phyloP scores from a whole-genome alignment of 192 early-diverging fungal genomes.

The Dispira parvispora region DNA sequence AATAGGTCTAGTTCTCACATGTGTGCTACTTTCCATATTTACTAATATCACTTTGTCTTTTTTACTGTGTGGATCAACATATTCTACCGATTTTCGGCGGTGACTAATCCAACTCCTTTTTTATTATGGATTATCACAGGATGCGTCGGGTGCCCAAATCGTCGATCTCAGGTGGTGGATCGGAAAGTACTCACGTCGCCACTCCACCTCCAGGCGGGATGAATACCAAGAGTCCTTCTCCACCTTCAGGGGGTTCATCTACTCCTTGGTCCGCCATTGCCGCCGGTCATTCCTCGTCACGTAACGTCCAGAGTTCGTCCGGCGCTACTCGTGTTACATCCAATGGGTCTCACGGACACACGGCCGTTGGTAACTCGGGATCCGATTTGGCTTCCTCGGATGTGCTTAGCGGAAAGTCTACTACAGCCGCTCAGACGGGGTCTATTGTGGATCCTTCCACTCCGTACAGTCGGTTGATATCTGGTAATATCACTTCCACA shows the following conservation, averaged over 20 bases:
- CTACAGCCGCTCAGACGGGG: conserved; percentile 5
- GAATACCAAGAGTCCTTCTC: background rate
- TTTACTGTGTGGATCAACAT: too few relatives aligned
- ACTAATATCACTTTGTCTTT: too few relatives aligned
- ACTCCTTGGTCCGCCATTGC: conserved; percentile 2
- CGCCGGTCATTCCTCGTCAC: background rate
- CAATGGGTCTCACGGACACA: too few relatives aligned
- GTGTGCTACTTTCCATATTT: too few relatives aligned
- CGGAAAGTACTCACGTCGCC: background rate
- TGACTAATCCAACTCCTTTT: too few relatives aligned
- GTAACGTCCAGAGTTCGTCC: too few relatives aligned
- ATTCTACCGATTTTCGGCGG: too few relatives aligned
- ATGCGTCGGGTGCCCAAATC: conserved; percentile 5
- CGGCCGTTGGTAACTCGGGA: too few relatives aligned
- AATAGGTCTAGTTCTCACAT: too few relatives aligned
- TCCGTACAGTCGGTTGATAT: conserved; percentile 9
- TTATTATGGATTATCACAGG: background rate
- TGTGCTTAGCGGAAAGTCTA: conserved; percentile 6
- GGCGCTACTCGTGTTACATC: too few relatives aligned
- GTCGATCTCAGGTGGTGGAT: background rate
- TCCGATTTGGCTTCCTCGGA: background rate
- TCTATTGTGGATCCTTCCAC: conserved; percentile 8
- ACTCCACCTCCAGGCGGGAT: background rate
- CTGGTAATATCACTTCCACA: conserved; percentile 9
- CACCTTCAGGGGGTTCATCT: conserved; percentile 18